phyloP scores from a whole-genome alignment of 257 asterid genomes.

The Solanum tarijense region DNA sequence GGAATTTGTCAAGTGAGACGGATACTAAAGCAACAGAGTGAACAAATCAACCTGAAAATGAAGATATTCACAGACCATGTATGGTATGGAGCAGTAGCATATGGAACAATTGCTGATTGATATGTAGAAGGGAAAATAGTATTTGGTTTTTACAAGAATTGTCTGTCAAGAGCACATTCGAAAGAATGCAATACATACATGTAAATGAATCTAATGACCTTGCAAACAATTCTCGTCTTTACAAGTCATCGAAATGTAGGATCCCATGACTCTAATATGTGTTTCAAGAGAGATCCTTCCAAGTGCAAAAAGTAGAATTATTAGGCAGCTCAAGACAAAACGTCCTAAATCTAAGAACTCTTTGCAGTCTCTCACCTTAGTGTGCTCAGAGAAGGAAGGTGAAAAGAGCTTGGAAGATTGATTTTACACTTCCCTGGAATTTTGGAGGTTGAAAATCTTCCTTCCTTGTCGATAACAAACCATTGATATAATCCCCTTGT shows the following conservation, averaged over 20 bases:
- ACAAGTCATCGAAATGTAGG: background rate
- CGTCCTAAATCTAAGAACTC: background rate
- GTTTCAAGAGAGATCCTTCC: background rate
- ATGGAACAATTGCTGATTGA: too few species aligned
- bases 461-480: slow-evolving; percentile 33
- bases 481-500: slow-evolving; percentile 41
- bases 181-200: slow-evolving; percentile 6
- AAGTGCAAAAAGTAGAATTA: background rate
- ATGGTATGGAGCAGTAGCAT: too few species aligned
- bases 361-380: background rate
- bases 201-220: slow-evolving; percentile 30
- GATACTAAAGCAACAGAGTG: too few species aligned
- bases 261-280: background rate
- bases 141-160: slow-evolving; percentile 11
- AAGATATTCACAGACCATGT: too few species aligned
- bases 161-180: slow-evolving; percentile 18
- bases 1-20: too few species aligned
- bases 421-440: slow-evolving; percentile 43
- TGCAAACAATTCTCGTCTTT: slow-evolving; percentile 17
- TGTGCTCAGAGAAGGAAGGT: slow-evolving; percentile 46
- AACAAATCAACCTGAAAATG: too few species aligned
- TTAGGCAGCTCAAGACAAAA: background rate
- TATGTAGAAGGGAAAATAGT: too few species aligned
- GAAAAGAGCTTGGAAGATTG: slow-evolving; percentile 65
- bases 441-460: slow-evolving; percentile 19